Evolutionary conservation across 345 rosid genomes (phyloP), one percentile per base, ranked within the genome.

Genomic region (Eucalyptus polybractea): DNA sequence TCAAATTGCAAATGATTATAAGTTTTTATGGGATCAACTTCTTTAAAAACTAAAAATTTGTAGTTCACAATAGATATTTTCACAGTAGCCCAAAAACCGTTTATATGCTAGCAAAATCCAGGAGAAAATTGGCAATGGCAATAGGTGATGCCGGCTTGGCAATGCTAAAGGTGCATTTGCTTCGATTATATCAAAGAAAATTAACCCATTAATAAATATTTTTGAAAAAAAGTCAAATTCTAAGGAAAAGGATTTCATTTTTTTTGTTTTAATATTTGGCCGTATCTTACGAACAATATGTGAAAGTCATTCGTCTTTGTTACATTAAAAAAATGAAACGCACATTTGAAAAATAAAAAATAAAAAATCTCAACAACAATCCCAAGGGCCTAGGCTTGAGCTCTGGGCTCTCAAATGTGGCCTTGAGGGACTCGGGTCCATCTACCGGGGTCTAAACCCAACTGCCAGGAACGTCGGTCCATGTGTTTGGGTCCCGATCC

Each of bases 1-100:
- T 16, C 1, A 51, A 51, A 6, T 51, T 51, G 22, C 17, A 51
- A 51, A 51, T 51, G 1, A 51, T 51, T 51, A 51, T 51, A 51
- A 51, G 16, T 51, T 0, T 0, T 51, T 51, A 6, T 16, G 1
- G 1, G 1, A 51, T 1, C 0, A 1, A 51, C 4, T 51, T 51
- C 7, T 51, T 51, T 1, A 50, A 50, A 16, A 50, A 50, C 50
- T 10, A 47, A 47, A 11, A 49, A 49, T 50, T 50, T 50, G 1
- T 50, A 1, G 3, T 3, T 50, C 7, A 50, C 17, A 50, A 14
- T 14, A 50, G 7, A 5, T 50, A 50, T 50, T 13, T 50, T 2
- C 51, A 50, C 0, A 5, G 0, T 50, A 14, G 1, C 17, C 51
- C 5, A 50, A 50, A 50, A 5, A 50, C 10, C 3, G 9, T 44